Base-by-base conservation (phyloP, 108 stramenopile genomes). In the Pseudonitzschia pungens region DNA sequence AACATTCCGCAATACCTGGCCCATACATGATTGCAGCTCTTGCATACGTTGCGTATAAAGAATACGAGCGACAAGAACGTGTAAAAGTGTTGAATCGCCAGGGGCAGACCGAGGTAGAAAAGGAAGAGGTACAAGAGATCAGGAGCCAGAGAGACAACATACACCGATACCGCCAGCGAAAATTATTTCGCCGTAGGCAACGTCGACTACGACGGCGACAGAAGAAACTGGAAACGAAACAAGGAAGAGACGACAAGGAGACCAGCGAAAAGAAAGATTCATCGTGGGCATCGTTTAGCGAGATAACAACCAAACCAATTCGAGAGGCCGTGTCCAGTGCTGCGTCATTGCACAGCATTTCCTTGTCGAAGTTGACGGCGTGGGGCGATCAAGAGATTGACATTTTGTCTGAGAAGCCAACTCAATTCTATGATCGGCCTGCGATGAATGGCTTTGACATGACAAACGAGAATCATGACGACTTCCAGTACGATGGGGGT, bases 1-100 rank as follows among this genome's bases (percentile, higher is more conserved):
- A 22, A 55, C 2, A 55, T n/a, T 10, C 9, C 10, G 20, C 50
- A 51, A 3, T 7, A 3, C 3, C 21, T 26, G 10, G 24, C 20
- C 10, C 1, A 2, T 62, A n/a, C 32, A 62, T 62, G 60, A 20
- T 62, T n/a, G 33, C 20, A 21, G 33, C 60, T 62, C 5, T 40
- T 33, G 60, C 15, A 22, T 62, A 36, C 60, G 15, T 62, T 62
- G 60, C 60, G 60, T 62, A 62, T 40, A 33, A 21, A 21, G 36
- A 33, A 62, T 62, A 62, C 60, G 60, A 62, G n/a, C 60, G 60
- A 21, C 32, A 33, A 14, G n/a, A 62, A 40, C 6, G 20, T 11
- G 60, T 40, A 33, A 29, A 41, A n/a, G 16, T 16, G 33, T 7
- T 22, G 4, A n/a, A 62, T 62, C 60, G 45, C 16, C 1, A 1